phyloP scores from a whole-genome alignment of 225 moss, liverwort and hornwort genomes.

The Marchantia polymorpha region DNA sequence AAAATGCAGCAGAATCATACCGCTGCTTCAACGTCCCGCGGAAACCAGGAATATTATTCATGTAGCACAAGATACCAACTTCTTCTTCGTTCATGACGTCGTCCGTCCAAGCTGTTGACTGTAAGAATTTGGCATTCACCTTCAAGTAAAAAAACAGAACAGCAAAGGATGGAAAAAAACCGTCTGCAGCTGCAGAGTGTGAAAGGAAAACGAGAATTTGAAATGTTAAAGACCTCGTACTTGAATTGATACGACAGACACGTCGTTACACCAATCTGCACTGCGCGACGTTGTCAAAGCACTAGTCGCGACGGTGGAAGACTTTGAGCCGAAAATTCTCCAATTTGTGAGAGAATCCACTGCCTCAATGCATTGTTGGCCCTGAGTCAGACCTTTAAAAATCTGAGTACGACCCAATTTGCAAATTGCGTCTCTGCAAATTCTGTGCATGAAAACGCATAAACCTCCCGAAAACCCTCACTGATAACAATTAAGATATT shows the following conservation, averaged over 20 bases:
- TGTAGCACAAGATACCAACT: slow-evolving; percentile 76
- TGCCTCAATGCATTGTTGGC: not conserved
- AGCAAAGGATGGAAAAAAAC: not conserved
- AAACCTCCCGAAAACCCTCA: slow-evolving; percentile 6
- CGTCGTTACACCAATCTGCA: not conserved
- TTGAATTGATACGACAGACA: not conserved
- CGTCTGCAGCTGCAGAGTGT: too few relatives aligned
- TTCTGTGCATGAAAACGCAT: not conserved
- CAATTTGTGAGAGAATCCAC: not conserved
- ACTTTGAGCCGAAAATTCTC: not conserved
- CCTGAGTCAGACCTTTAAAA: not conserved
- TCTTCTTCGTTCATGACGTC: slow-evolving; percentile 80
- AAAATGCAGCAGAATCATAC: slow-evolving; percentile 26
- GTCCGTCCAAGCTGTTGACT: slow-evolving; percentile 29
- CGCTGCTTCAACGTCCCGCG: slow-evolving; percentile 93
- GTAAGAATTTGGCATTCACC: not conserved
- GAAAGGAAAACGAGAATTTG: not conserved
- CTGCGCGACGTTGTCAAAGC: too few relatives aligned
- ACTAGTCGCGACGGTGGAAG: not conserved
- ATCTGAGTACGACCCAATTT: slow-evolving; percentile 1
- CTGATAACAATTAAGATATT: not conserved
- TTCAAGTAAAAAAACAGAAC: not conserved
- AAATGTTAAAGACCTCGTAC: not conserved
- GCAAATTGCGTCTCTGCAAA: not conserved
- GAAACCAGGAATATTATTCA: slow-evolving; percentile 75